These are phyloP conservation scores for Apiospora malaysiana DNA, from an alignment of 2,329 filamentous ascomycete species.

Conservation along the genomic window DNA sequence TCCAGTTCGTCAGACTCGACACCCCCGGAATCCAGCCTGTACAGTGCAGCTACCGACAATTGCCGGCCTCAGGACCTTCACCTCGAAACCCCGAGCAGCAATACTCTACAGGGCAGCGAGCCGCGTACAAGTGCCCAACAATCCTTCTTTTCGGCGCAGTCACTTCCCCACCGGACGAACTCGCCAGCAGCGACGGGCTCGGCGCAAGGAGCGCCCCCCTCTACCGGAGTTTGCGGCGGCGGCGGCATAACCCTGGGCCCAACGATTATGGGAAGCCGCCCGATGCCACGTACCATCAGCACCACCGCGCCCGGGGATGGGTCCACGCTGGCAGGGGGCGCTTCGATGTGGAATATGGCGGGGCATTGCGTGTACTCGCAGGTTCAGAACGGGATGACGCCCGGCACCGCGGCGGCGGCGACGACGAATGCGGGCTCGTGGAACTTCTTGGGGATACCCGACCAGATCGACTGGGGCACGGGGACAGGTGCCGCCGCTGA, in stretches of 20 bases:
- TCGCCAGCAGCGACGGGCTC: neutral
- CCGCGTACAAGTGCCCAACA: neutral
- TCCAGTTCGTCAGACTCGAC: slow-evolving; percentile 20
- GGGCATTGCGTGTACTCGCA: slow-evolving; percentile 29
- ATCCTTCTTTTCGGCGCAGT: neutral
- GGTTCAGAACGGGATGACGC: slow-evolving; percentile 20
- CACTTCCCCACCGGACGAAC: slow-evolving; percentile 17
- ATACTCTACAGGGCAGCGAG: neutral
- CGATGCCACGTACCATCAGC: neutral
- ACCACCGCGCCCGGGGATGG: neutral
- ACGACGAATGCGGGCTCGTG: slow-evolving; percentile 8
- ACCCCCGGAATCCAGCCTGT: neutral
- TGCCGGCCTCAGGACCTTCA: neutral
- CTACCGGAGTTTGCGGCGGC: neutral
- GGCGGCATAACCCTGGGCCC: neutral
- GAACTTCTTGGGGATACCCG: neutral
- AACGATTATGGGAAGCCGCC: neutral
- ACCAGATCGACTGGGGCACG: slow-evolving; percentile 21
- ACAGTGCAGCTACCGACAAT: neutral
- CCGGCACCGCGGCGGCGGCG: neutral
- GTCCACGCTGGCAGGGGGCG: neutral
- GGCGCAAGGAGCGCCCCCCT: neutral
- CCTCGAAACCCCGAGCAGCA: neutral
- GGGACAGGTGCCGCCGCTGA: neutral
- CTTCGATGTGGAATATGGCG: slow-evolving; percentile 29